phyloP scores from a whole-genome alignment of 139 green algal genomes.

The Chara braunii region DNA sequence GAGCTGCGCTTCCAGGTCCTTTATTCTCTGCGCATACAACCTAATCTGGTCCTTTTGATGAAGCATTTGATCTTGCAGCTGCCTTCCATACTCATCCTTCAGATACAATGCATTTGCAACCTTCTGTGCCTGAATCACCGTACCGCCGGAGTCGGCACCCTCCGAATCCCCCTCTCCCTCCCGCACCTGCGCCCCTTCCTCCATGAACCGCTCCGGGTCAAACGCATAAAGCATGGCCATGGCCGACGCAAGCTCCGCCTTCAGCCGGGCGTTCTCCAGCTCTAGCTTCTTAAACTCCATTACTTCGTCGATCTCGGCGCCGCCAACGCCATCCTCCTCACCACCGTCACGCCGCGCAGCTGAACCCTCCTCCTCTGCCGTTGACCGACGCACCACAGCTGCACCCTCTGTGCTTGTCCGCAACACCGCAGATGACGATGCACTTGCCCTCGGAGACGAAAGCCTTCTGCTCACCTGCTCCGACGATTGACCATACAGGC shows the following conservation, averaged over 20 bases:
- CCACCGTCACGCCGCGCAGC: background rate
- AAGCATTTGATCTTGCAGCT: constrained; percentile 3
- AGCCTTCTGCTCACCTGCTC: background rate
- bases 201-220: background rate
- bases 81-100: constrained; percentile 14
- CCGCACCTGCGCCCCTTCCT: background rate
- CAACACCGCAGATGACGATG: too few species aligned
- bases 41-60: background rate
- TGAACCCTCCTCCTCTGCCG: background rate
- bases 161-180: background rate
- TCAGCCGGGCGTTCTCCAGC: constrained; percentile 29
- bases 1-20: constrained; percentile 23
- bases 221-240: constrained; percentile 19
- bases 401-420: too few species aligned
- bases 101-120: constrained; percentile 14
- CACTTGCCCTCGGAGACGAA: too few species aligned
- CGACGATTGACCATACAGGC: background rate
- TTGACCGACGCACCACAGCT: background rate
- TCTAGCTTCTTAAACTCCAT: constrained; percentile 10
- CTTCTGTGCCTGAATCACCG: too few species aligned
- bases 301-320: background rate
- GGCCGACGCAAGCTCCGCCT: constrained; percentile 23
- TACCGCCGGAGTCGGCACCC: background rate
- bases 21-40: constrained; percentile 11
- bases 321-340: background rate